Evolutionary conservation across 139 green algal genomes (phyloP), one percentile per base, ranked within the genome.

Genomic region (Chlorella sorokiniana): DNA sequence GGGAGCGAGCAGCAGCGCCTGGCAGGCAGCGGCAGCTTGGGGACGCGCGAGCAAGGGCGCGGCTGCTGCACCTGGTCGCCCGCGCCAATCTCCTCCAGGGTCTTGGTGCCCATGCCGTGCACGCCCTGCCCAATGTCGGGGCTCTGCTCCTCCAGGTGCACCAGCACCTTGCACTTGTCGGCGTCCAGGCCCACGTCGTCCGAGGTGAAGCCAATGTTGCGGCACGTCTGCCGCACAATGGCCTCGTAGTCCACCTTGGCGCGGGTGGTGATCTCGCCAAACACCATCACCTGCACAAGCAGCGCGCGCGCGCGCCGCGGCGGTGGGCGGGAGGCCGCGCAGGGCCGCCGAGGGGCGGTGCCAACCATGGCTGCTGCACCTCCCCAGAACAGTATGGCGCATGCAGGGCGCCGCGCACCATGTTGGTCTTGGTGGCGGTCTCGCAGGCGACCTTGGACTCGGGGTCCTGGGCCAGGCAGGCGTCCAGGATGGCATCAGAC

Each of bases 201-300:
- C 14, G 91, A 95, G 68, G 83, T 97, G 90, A 99, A 99, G 41
- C 97, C 97, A 77, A 99, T 97, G 42, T 97, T 93, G 59, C 87
- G 81, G 79, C 82, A 88, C 61, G 92, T 94, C 59, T 96, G 84
- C 56, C 93, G 87, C 41, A 96, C 92, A 54, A 92, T 61, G 27
- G 93, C 92, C 92, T 99, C 97, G 87, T 99, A 99, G 91, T 99
- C 96, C 31, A 98, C 95, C 91, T 99, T 98, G 76, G 97, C 97
- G 83, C 94, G 96, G 83, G 96, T 99, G 73, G 97, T 99, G 91
- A 99, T 99, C 91, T 99, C 97, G 72, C 97, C 97, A 81, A 99
- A 99, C 25, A 99, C 93, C 97, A 99, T 99, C 85, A 99, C 96
- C 77, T 82, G 77, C 25, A 23, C 59, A 29, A 22, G 40, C 4